Conservation (phyloP, 2,329 filamentous ascomycete genomes). For the Alternaria sp. region DNA sequence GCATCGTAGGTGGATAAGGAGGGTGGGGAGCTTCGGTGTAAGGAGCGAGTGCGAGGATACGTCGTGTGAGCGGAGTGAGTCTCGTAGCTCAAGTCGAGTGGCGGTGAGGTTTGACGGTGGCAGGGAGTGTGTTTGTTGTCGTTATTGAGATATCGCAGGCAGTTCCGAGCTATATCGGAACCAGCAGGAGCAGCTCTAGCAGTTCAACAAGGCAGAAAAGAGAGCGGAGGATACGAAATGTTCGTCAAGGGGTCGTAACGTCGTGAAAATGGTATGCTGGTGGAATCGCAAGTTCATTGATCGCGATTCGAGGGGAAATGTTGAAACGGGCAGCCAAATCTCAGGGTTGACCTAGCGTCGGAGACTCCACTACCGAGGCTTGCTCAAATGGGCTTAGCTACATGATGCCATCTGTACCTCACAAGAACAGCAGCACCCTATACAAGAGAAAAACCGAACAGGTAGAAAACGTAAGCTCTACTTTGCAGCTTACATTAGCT, state of each 20-base stretch:
- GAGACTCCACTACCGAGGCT: slow-evolving; percentile 20
- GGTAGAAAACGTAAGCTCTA: no score
- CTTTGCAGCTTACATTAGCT: no score
- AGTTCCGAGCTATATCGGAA: slow-evolving; percentile 10
- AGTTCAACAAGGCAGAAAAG: slow-evolving; percentile 18
- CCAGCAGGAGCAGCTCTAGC: not conserved
- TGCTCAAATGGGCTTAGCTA: not conserved
- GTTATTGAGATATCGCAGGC: slow-evolving; percentile 11
- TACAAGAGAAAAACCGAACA: no score
- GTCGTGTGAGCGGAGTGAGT: not conserved
- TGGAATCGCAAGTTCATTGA: slow-evolving; percentile 16
- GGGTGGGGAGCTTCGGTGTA: not conserved
- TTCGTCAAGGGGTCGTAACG: slow-evolving; percentile 44
- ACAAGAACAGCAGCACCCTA: no score
- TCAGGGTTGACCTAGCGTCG: slow-evolving; percentile 20
- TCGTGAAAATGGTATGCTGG: slow-evolving; percentile 33
- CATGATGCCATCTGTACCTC: not conserved
- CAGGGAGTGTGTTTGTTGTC: slow-evolving; percentile 21
- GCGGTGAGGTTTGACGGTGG: slow-evolving; percentile 22
- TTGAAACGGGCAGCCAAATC: slow-evolving; percentile 22
- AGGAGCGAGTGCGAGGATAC: not conserved
- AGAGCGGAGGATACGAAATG: slow-evolving; percentile 28
- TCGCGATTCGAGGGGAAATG: slow-evolving; percentile 20
- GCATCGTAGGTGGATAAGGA: slow-evolving; percentile 31
- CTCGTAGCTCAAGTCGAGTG: slow-evolving; percentile 8